Base-by-base conservation (phyloP, 2,329 filamentous ascomycete species). In the Xylariaceae sp. region DNA sequence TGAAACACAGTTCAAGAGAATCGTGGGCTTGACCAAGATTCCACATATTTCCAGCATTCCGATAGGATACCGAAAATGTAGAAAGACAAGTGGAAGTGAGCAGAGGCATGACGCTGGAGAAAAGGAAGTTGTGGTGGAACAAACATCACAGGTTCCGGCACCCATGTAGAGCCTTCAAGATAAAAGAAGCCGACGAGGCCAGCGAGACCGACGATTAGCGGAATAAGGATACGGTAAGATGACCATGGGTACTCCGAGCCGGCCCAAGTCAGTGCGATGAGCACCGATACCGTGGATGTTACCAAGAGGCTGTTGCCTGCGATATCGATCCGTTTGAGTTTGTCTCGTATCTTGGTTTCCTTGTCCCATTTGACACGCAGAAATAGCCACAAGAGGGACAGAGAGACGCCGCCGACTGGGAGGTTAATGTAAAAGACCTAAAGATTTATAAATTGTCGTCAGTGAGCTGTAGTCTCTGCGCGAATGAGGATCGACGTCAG, bases 121-220 rank as follows among this genome's bases (percentile, higher is more conserved):
- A n/a, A n/a, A n/a, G n/a, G n/a, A n/a, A n/a, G n/a, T n/a, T n/a
- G n/a, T n/a, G n/a, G n/a, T n/a, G n/a, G n/a, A n/a, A n/a, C n/a
- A n/a, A n/a, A n/a, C n/a, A n/a, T n/a, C n/a, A n/a, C n/a, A 54
- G 72, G 67, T 46, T 75, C 67, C 3, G 43, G 7, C 2, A 59
- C 44, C 21, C 45, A 61, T 7, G 44, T 18, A 14, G 66, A 65
- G n/a, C 59, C 60, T 55, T 77, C 71, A 59, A 68, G 75, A 7
- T 65, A 51, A 9, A 58, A 56, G 50, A 80, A 79, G 0, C 59
- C 53, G 7, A 69, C 51, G 1, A 77, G 61, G 1, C 75, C 76
- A 3, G 69, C 20, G 9, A 76, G 21, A 0, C 77, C 75, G 3
- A 79, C 40, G 1, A 78, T 44, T 2, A 80, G 56, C 1, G 76